Conservation (phyloP, 208 protist genomes). For the Wallacemonas collosoma region DNA sequence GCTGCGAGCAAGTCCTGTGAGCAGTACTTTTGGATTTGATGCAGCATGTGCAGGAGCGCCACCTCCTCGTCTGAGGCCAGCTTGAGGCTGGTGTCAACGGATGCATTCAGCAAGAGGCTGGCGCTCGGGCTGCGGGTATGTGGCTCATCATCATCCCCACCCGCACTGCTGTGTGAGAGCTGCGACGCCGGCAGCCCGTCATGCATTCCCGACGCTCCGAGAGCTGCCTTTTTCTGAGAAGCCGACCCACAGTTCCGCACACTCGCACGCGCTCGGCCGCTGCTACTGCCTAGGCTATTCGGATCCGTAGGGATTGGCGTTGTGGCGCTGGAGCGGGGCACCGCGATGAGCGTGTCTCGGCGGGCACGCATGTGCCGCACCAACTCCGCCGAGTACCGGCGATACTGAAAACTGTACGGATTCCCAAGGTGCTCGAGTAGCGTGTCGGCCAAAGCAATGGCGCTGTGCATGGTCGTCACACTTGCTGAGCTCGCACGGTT, state of each 20-base stretch:
- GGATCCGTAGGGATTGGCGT: not conserved
- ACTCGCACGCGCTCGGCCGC: not conserved
- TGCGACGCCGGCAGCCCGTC: not conserved
- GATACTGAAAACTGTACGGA: conserved; percentile 42
- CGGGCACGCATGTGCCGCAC: conserved; percentile 26
- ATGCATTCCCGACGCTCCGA: not conserved
- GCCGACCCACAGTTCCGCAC: not conserved
- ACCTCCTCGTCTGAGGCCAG: conserved; percentile 16
- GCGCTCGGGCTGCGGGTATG: not conserved
- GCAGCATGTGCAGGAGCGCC: conserved; percentile 37
- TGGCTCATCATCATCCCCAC: too few relatives aligned
- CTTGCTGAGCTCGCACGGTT: conserved; percentile 4
- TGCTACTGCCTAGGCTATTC: not conserved
- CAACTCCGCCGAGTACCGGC: conserved; percentile 35
- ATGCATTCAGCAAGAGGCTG: conserved; percentile 7
- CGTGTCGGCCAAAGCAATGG: conserved; percentile 26
- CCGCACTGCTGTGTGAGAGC: not conserved
- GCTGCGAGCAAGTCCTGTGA: conserved; percentile 32
- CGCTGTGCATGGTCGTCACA: conserved; percentile 25
- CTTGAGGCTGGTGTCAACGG: conserved; percentile 1
- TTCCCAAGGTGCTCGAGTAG: conserved; percentile 38
- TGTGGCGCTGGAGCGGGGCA: not conserved
- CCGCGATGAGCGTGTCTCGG: conserved; percentile 9
- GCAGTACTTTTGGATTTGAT: conserved; percentile 34
- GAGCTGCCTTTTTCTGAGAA: not conserved